phyloP scores from a whole-genome alignment of 345 rosid genomes.

The Leavenworthia alabamica region DNA sequence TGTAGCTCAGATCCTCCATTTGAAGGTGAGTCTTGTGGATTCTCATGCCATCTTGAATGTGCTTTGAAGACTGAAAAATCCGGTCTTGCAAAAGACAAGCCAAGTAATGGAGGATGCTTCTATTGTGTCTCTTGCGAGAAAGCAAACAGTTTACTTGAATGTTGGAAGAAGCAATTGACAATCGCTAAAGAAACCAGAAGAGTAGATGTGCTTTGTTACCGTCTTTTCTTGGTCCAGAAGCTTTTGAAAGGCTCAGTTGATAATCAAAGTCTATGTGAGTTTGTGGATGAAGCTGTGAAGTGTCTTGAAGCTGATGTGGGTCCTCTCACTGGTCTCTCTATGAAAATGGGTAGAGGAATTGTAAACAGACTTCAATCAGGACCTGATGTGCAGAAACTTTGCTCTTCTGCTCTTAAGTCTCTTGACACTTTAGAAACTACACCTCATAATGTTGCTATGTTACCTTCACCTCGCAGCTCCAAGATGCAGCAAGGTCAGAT shows the following conservation, averaged over 20 bases:
- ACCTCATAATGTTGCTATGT: background rate
- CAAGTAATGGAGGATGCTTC: slow-evolving; percentile 45
- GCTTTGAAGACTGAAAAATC: slow-evolving; percentile 51
- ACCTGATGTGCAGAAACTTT: slow-evolving; percentile 61
- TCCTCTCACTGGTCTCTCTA: slow-evolving; percentile 50
- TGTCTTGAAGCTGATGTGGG: slow-evolving; percentile 61
- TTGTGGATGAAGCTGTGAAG: slow-evolving; percentile 46
- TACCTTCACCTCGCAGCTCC: slow-evolving; percentile 1
- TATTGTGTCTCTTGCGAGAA: slow-evolving; percentile 65
- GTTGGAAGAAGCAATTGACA: slow-evolving; percentile 63
- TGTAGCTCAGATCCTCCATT: slow-evolving; percentile 50
- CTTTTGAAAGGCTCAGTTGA: slow-evolving; percentile 45
- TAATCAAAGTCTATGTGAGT: slow-evolving; percentile 38
- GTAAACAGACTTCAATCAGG: slow-evolving; percentile 75
- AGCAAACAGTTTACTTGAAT: slow-evolving; percentile 50
- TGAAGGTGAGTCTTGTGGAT: slow-evolving; percentile 50
- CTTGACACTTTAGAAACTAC: slow-evolving; percentile 35
- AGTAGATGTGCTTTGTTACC: slow-evolving; percentile 66
- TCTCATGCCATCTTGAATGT: slow-evolving; percentile 69
- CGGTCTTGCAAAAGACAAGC: slow-evolving; percentile 39
- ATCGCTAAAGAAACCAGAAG: slow-evolving; percentile 77
- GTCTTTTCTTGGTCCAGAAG: slow-evolving; percentile 50
- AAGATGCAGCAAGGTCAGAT: slow-evolving; percentile 25
- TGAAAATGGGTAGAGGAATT: slow-evolving; percentile 68
- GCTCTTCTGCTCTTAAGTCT: slow-evolving; percentile 56